A percentile compares a stretch with the other conserved stretches of the same genome.
Conservation (phyloP, 805 yeast genomes). For the Cyberlindnera meyerae region DNA sequence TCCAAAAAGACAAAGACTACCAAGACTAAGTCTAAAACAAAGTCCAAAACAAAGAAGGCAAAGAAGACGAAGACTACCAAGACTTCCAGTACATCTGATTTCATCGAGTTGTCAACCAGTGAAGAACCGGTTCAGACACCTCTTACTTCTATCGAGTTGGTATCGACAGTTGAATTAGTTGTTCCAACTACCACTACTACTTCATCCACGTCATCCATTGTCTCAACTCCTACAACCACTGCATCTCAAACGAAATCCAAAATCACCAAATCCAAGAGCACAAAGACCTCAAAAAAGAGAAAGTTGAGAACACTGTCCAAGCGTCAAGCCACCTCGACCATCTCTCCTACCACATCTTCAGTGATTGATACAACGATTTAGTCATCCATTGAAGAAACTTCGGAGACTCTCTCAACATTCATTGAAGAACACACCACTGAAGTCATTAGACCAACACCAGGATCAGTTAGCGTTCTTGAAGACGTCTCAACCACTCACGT, state of each 20-base stretch:
- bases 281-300: neutral
- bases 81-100: neutral
- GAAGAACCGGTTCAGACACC: neutral
- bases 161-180: no score
- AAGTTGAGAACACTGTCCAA: neutral
- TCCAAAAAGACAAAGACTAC: constrained; percentile 4
- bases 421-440: neutral
- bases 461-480: no score
- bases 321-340: no score
- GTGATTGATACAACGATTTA: no score
- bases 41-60: neutral
- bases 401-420: no score
- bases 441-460: no score
- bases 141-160: no score
- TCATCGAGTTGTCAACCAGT: neutral
- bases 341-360: no score
- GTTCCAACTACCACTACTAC: neutral
- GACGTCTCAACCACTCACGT: no score
- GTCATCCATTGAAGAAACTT: no score
- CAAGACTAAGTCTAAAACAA: neutral
- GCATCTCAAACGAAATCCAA: neutral
- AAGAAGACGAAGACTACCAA: constrained; percentile 1
- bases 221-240: neutral
- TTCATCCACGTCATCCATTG: neutral
- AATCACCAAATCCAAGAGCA: neutral